These are phyloP conservation scores for Hericium alpestre DNA, from an alignment of 768 basidiomycete genomes.

Conservation along the genomic window DNA sequence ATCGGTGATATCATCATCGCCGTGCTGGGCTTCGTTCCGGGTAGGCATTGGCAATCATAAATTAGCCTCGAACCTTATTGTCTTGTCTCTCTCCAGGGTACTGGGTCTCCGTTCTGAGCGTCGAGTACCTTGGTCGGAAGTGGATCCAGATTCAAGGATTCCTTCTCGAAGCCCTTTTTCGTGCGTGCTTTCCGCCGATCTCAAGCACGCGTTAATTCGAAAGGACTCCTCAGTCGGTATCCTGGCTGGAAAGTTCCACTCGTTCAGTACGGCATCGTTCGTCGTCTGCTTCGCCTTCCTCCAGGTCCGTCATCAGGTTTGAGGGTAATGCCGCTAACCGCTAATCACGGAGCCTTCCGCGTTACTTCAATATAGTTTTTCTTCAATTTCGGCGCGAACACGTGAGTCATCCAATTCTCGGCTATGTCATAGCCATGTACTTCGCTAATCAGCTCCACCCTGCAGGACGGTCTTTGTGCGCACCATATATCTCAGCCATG, in stretches of 20 bases:
- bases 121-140: constrained; percentile 67
- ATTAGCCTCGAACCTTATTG: not conserved
- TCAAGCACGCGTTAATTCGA: not conserved
- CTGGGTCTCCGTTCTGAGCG: constrained; percentile 56
- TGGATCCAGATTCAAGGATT: constrained; percentile 71
- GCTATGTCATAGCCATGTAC: no score
- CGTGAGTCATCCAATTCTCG: constrained; percentile 28
- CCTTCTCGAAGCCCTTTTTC: constrained; percentile 55
- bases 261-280: constrained; percentile 47
- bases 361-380: constrained; percentile 39
- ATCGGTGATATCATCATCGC: constrained; percentile 65
- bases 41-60: constrained; percentile 19
- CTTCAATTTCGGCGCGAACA: constrained; percentile 75
- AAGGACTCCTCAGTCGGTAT: constrained; percentile 40
- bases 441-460: no score
- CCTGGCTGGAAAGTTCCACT: constrained; percentile 54
- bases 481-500: constrained; percentile 1
- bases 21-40: constrained; percentile 68
- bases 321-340: not conserved
- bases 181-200: constrained; percentile 24
- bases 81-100: constrained; percentile 36
- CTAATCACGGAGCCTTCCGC: not conserved
- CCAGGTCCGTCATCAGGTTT: constrained; percentile 28
- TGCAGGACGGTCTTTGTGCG: constrained; percentile 37
- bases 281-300: constrained; percentile 64